Evolutionary conservation across 768 basidiomycete genomes (phyloP).

Genomic region (Pholiota microspora): DNA sequence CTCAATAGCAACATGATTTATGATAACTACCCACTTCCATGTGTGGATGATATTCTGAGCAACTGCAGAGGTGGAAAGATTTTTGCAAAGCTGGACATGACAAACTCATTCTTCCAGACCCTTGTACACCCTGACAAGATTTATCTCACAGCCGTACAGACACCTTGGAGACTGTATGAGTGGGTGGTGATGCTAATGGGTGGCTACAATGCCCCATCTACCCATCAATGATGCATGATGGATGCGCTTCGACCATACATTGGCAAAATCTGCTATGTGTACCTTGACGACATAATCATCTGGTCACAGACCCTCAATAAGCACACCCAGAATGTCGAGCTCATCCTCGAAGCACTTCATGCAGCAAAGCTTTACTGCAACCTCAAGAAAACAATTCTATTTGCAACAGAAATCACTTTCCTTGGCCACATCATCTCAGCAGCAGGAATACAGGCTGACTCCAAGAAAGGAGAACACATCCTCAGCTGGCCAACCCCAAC

Average conservation of each 20-base stretch:
- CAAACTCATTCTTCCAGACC: slow-evolving; percentile 22
- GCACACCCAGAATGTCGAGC: slow-evolving; percentile 6
- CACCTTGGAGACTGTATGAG: slow-evolving; percentile 36
- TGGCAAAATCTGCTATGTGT: slow-evolving; percentile 21
- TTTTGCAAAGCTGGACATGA: slow-evolving; percentile 23
- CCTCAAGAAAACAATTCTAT: slow-evolving; percentile 6
- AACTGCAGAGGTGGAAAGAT: slow-evolving; percentile 32
- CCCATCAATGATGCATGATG: slow-evolving; percentile 24
- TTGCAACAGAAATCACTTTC: slow-evolving; percentile 25
- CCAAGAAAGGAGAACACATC: slow-evolving; percentile 25
- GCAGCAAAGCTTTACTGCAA: slow-evolving; percentile 12
- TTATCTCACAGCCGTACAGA: slow-evolving; percentile 31
- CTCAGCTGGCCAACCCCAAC: slow-evolving; percentile 29
- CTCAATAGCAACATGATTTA: slow-evolving; percentile 30
- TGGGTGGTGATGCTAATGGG: slow-evolving; percentile 38
- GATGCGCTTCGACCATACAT: slow-evolving; percentile 20
- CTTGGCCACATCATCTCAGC: slow-evolving; percentile 32
- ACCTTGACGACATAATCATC: slow-evolving; percentile 20
- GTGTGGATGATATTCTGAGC: slow-evolving; percentile 28
- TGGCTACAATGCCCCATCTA: slow-evolving; percentile 19
- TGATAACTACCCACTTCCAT: slow-evolving; percentile 28
- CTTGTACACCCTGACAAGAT: slow-evolving; percentile 17
- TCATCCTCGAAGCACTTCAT: slow-evolving; percentile 13
- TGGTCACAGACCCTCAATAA: slow-evolving; percentile 17
- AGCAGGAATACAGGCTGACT: slow-evolving; percentile 26